phyloP scores from a whole-genome alignment of 78 protist genomes.

The Dictyostelium firmibasis region DNA sequence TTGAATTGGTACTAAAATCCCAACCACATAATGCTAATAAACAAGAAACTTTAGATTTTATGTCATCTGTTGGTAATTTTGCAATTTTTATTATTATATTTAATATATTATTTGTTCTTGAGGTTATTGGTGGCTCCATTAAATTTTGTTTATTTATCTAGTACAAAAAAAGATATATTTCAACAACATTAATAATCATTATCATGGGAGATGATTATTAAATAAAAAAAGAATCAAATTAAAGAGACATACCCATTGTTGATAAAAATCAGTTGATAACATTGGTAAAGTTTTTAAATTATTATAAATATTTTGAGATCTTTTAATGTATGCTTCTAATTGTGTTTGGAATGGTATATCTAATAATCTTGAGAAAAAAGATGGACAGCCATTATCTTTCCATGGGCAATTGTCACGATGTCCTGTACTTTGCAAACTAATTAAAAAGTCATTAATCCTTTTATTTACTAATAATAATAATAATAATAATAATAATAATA shows the following conservation, averaged over 20 bases:
- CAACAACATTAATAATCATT: too few relatives aligned
- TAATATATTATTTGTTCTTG: not conserved
- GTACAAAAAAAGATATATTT: too few relatives aligned
- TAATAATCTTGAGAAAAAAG: slow-evolving; percentile 37
- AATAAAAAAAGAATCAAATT: not conserved
- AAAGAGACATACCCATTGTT: not conserved
- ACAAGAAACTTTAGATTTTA: slow-evolving; percentile 23
- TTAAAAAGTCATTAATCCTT: slow-evolving; percentile 9
- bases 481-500: not conserved
- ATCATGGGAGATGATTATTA: too few relatives aligned
- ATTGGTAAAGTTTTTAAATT: not conserved
- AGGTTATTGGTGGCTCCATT: not conserved
- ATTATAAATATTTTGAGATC: slow-evolving; percentile 28
- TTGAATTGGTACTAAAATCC: slow-evolving; percentile 13
- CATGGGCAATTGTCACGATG: slow-evolving; percentile 67
- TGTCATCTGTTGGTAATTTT: not conserved
- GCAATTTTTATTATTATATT: not conserved
- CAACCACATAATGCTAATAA: slow-evolving; percentile 70
- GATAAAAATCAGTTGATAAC: slow-evolving; percentile 18
- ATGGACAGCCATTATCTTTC: slow-evolving; percentile 73
- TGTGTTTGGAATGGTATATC: slow-evolving; percentile 45
- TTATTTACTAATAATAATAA: not conserved
- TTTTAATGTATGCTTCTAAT: slow-evolving; percentile 3
- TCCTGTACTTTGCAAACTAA: slow-evolving; percentile 1
- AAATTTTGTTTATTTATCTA: not conserved